A percentile compares a stretch with the other conserved stretches of the same genome.
phyloP scores from a whole-genome alignment of 768 basidiomycete genomes.

The Crepidotus variabilis region DNA sequence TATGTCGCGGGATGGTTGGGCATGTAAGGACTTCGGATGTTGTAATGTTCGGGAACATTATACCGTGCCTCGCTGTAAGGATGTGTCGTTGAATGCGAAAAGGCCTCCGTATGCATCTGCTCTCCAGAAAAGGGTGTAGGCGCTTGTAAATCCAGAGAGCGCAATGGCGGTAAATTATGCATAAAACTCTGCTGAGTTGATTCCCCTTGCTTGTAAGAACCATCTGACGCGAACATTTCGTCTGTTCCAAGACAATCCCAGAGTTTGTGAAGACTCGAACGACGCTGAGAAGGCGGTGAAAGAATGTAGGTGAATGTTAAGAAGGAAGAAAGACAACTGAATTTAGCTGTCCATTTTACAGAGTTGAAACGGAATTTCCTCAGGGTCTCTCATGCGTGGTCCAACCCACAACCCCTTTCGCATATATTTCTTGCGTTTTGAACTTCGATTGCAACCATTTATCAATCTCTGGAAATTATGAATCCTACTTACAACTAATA shows the following conservation, averaged over 20 bases:
- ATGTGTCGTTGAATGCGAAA: background rate
- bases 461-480: background rate
- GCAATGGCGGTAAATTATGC: background rate
- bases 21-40: background rate
- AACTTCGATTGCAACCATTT: background rate
- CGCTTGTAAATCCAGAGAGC: background rate
- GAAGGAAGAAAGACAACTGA: background rate
- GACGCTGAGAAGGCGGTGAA: background rate
- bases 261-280: background rate
- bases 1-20: background rate
- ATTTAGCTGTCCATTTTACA: background rate
- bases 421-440: background rate
- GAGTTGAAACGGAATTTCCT: background rate
- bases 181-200: background rate
- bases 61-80: background rate
- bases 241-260: background rate
- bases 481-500: background rate
- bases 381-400: background rate
- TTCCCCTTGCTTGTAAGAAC: background rate
- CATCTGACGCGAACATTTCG: background rate
- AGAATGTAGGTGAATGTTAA: background rate
- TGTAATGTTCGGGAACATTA: background rate
- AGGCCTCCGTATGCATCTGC: background rate
- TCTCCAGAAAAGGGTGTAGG: background rate
- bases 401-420: background rate